Evolutionary conservation across 345 rosid species (phyloP).

Genomic region (Eucalyptus victrix): DNA sequence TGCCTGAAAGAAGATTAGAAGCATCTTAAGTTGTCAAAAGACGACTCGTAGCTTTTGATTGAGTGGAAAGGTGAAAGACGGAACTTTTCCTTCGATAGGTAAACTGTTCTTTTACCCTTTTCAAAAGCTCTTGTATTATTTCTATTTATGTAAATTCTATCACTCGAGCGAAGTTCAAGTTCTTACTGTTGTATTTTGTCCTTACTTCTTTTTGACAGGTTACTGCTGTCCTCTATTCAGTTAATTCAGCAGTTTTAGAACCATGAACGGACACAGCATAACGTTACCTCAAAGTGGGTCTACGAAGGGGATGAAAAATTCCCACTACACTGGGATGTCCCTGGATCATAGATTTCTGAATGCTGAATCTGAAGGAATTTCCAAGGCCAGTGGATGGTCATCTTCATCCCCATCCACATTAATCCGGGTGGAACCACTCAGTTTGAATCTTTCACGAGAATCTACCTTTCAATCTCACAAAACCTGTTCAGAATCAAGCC

Average conservation of each 20-base stretch:
- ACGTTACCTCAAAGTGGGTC: not conserved
- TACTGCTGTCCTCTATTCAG: not conserved
- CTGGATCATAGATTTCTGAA: not conserved
- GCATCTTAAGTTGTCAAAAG: not conserved
- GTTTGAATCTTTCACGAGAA: not conserved
- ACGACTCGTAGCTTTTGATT: not conserved
- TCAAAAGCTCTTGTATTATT: not conserved
- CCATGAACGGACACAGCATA: not conserved
- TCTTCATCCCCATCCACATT: slow-evolving; percentile 26
- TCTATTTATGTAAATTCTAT: not conserved
- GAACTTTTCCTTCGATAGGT: not conserved
- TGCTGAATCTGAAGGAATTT: slow-evolving; percentile 10
- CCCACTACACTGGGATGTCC: not conserved
- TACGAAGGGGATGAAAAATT: not conserved
- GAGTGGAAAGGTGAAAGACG: not conserved
- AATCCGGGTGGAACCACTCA: slow-evolving; percentile 16
- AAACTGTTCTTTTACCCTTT: not conserved
- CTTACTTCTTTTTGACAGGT: not conserved
- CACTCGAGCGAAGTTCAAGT: not conserved
- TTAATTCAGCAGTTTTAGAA: not conserved
- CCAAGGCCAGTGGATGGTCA: slow-evolving; percentile 7
- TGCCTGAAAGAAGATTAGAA: not conserved
- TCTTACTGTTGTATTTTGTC: not conserved
- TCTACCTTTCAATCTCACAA: slow-evolving; percentile 2
- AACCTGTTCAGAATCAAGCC: slow-evolving; percentile 4